Conservation (phyloP, 2,329 filamentous ascomycete genomes). For the Cylindrodendrum hubeiense region DNA sequence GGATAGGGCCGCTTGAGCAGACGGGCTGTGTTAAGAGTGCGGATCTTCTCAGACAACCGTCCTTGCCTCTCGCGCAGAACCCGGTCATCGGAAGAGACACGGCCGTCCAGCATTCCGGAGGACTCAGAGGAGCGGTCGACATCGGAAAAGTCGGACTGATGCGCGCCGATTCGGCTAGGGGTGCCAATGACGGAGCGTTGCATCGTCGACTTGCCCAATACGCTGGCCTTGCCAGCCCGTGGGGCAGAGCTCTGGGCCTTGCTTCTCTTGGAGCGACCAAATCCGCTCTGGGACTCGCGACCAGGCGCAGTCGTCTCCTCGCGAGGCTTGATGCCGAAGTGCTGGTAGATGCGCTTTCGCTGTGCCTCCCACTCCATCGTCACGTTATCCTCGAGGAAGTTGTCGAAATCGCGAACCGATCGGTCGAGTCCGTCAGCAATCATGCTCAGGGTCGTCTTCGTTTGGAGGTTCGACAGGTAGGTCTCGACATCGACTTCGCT, state of each 20-base stretch:
- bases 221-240: constrained; percentile 61
- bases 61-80: constrained; percentile 87
- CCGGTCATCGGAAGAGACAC: constrained; percentile 73
- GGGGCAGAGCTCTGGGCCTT: constrained; percentile 65
- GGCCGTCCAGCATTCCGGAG: constrained; percentile 57
- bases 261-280: constrained; percentile 70
- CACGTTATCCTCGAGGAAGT: constrained; percentile 93
- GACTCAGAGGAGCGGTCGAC: constrained; percentile 69
- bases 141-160: constrained; percentile 77
- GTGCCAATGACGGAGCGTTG: constrained; percentile 90
- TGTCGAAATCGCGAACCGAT: constrained; percentile 91
- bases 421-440: constrained; percentile 91
- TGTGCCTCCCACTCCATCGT: constrained; percentile 97
- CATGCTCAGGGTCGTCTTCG: constrained; percentile 91
- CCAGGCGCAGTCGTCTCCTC: constrained; percentile 59
- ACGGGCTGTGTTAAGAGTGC: constrained; percentile 80
- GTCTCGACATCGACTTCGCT: constrained; percentile 78
- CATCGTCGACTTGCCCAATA: constrained; percentile 72
- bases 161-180: constrained; percentile 75
- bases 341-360: constrained; percentile 92
- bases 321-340: constrained; percentile 85
- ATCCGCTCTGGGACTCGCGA: constrained; percentile 66
- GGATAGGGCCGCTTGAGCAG: constrained; percentile 76
- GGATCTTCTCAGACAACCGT: constrained; percentile 83
- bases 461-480: constrained; percentile 88